Conservation (phyloP, 768 basidiomycete genomes). For the Lentinula detonsa region DNA sequence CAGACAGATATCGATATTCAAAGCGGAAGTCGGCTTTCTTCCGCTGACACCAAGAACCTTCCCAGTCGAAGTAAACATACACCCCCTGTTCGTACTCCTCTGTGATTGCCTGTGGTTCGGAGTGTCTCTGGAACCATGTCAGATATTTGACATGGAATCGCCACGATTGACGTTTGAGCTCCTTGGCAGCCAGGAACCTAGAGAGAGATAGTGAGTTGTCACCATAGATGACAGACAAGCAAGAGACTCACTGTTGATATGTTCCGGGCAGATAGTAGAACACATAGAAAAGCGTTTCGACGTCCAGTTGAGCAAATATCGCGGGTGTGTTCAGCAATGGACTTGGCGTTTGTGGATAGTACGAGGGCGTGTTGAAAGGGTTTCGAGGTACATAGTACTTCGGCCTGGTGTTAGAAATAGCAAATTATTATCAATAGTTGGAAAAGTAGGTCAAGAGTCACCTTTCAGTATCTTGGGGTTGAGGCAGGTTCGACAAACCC, state of each 20-base stretch:
- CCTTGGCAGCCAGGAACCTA: slow-evolving; percentile 93
- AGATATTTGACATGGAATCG: slow-evolving; percentile 99
- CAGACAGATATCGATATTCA: slow-evolving; percentile 91
- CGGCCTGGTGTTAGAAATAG: slow-evolving; percentile 50
- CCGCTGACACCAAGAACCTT: slow-evolving; percentile 96
- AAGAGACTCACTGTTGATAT: slow-evolving; percentile 80
- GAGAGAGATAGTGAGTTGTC: slow-evolving; percentile 3
- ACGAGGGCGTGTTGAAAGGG: slow-evolving; percentile 84
- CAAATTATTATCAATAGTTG: slow-evolving; percentile 3
- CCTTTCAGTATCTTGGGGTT: slow-evolving; percentile 95
- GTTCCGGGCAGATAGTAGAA: slow-evolving; percentile 98
- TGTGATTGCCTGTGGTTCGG: slow-evolving; percentile 96
- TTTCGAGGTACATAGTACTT: slow-evolving; percentile 95
- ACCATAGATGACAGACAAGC: not conserved
- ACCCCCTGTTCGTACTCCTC: slow-evolving; percentile 99
- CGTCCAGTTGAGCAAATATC: slow-evolving; percentile 87
- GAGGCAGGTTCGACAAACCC: slow-evolving; percentile 83
- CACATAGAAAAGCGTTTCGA: slow-evolving; percentile 97
- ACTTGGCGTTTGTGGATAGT: slow-evolving; percentile 90
- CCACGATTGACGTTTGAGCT: slow-evolving; percentile 97
- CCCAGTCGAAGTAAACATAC: slow-evolving; percentile 99
- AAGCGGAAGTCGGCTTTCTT: slow-evolving; percentile 98
- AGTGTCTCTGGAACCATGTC: slow-evolving; percentile 99
- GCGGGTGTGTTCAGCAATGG: slow-evolving; percentile 75
- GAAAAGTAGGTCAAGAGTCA: slow-evolving; percentile 24